These are phyloP conservation scores for Cymbomonas tetramitiformis DNA, from an alignment of 139 green algal species.

Conservation along the genomic window DNA sequence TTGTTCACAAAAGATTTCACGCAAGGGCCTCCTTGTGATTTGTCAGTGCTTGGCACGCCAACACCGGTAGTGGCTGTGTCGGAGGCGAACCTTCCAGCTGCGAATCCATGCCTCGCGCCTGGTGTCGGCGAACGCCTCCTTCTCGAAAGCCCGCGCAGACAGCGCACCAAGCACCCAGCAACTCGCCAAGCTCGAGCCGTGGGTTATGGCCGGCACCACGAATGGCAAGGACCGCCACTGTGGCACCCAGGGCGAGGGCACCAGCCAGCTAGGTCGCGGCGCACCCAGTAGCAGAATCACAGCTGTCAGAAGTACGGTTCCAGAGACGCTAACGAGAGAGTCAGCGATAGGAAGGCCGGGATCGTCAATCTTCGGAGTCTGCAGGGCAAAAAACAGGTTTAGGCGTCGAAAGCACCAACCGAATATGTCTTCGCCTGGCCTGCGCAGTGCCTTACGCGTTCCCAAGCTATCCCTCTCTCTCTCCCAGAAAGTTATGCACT, in stretches of 20 bases:
- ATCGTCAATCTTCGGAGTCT: not conserved
- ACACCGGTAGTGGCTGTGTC: no score
- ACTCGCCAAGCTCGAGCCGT: slow-evolving; percentile 1
- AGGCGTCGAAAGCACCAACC: no score
- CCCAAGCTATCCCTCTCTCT: no score
- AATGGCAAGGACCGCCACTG: not conserved
- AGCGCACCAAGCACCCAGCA: slow-evolving; percentile 1
- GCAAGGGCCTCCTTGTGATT: no score
- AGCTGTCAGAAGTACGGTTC: not conserved
- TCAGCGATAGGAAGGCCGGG: slow-evolving; percentile 9
- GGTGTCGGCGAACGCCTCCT: slow-evolving; percentile 1
- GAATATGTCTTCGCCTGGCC: no score
- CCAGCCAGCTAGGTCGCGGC: not conserved
- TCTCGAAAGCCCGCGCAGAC: slow-evolving; percentile 6
- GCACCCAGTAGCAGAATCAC: not conserved
- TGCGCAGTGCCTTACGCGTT: no score
- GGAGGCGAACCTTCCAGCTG: no score
- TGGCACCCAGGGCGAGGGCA: slow-evolving; percentile 1
- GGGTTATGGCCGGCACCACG: not conserved
- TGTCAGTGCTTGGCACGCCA: no score
- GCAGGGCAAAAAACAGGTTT: no score
- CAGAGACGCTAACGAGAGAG: not conserved
- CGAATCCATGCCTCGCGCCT: not conserved
- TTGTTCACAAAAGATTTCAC: no score
- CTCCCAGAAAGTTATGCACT: no score